phyloP scores from a whole-genome alignment of 768 basidiomycete species.

The Xerocomus spinulosus region DNA sequence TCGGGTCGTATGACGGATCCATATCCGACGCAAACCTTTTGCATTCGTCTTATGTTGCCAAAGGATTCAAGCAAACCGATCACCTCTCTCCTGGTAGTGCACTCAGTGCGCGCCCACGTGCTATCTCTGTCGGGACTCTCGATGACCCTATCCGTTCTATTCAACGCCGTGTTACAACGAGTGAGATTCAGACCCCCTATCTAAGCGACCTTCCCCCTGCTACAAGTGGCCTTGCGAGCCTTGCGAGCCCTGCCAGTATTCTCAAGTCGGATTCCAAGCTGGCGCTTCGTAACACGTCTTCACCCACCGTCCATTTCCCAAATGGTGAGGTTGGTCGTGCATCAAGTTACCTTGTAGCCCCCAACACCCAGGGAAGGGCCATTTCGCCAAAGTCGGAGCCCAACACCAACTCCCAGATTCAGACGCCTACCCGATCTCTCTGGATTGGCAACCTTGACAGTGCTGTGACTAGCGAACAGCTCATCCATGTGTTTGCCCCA shows the following conservation, averaged over 20 bases:
- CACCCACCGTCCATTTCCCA: constrained; percentile 66
- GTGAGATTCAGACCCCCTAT: constrained; percentile 53
- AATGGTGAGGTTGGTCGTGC: constrained; percentile 57
- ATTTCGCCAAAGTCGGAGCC: constrained; percentile 78
- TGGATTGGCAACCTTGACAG: constrained; percentile 99
- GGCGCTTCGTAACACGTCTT: constrained; percentile 38
- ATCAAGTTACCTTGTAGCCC: constrained; percentile 64
- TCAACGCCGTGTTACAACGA: constrained; percentile 58
- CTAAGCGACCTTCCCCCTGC: constrained; percentile 48
- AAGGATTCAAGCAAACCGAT: constrained; percentile 71
- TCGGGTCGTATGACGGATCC: constrained; percentile 59
- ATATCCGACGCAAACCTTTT: constrained; percentile 48
- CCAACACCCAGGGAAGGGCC: constrained; percentile 66
- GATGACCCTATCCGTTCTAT: constrained; percentile 73
- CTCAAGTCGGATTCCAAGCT: constrained; percentile 58
- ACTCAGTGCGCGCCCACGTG: constrained; percentile 59
- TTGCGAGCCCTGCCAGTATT: constrained; percentile 38
- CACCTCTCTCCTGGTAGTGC: constrained; percentile 50
- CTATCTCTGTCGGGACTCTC: constrained; percentile 84
- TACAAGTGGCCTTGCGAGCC: constrained; percentile 25
- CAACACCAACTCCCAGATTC: constrained; percentile 62
- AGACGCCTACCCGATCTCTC: constrained; percentile 91
- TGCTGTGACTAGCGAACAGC: constrained; percentile 88
- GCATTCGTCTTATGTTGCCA: constrained; percentile 58
- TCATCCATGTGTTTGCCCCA: constrained; percentile 91